phyloP scores from a whole-genome alignment of 2,329 filamentous ascomycete genomes.

The Aspergillus jensenii region DNA sequence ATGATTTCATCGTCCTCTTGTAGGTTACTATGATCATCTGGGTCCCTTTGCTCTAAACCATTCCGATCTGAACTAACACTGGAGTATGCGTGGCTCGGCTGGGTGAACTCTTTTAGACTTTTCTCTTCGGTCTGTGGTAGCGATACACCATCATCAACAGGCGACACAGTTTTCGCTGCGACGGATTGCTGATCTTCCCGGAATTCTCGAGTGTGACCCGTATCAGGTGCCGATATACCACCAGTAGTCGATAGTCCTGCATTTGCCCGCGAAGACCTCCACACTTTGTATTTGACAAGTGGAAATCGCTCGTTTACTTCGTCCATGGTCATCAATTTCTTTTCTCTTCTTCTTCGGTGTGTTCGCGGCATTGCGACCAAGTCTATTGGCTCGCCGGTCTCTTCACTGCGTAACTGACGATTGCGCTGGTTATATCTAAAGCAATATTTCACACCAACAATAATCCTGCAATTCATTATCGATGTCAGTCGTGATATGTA shows the following conservation, averaged over 20 bases:
- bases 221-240: conserved; percentile 72
- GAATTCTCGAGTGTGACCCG: conserved; percentile 70
- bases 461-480: conserved; percentile 71
- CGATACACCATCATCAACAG: conserved; percentile 15
- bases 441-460: conserved; percentile 98
- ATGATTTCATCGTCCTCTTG: conserved; percentile 75
- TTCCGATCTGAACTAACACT: conserved; percentile 6
- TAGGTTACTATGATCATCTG: conserved; percentile 54
- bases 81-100: not conserved
- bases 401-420: conserved; percentile 70
- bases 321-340: conserved; percentile 99
- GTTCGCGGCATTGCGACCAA: conserved; percentile 81
- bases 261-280: conserved; percentile 79
- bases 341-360: conserved; percentile 84
- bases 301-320: conserved; percentile 98
- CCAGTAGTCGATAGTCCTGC: conserved; percentile 81
- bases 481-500: not conserved
- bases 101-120: not conserved
- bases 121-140: conserved; percentile 20
- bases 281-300: conserved; percentile 92
- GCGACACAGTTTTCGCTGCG: conserved; percentile 23
- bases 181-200: conserved; percentile 49
- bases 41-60: conserved; percentile 21
- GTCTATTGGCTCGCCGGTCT: conserved; percentile 85
- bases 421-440: conserved; percentile 97